Evolutionary conservation across 2,329 filamentous ascomycete genomes (phyloP).

Genomic region (Alternaria triticimaculans): DNA sequence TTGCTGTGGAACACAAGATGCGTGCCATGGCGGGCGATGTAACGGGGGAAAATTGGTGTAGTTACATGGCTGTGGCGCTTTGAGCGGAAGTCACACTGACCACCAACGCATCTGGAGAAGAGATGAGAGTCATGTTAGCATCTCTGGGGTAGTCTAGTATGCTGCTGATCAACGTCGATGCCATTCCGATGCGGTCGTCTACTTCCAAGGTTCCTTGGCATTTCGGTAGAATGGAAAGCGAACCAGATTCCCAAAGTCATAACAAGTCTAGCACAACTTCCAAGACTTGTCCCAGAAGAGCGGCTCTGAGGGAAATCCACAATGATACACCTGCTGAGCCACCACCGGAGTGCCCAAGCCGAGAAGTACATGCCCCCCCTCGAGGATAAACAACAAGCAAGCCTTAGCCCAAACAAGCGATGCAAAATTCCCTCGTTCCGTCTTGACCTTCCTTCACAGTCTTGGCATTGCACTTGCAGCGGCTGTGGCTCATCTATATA

Average conservation of each 20-base stretch:
- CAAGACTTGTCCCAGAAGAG: neutral
- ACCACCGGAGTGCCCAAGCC: neutral
- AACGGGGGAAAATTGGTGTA: neutral
- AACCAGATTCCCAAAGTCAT: neutral
- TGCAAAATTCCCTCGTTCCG: constrained; percentile 5
- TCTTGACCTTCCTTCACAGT: constrained; percentile 14
- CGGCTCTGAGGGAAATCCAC: neutral
- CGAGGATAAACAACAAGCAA: constrained; percentile 2
- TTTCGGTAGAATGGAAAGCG: neutral
- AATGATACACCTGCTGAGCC: neutral
- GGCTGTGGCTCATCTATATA: constrained; percentile 10
- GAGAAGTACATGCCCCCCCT: neutral
- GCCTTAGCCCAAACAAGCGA: constrained; percentile 23
- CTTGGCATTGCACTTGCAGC: constrained; percentile 12
- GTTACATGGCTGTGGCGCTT: neutral
- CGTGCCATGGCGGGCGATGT: neutral
- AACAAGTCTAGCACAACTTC: neutral
- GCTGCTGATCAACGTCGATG: neutral
- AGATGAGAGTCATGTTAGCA: neutral
- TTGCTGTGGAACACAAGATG: neutral
- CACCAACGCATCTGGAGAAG: neutral
- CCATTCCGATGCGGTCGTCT: neutral
- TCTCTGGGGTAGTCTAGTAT: neutral
- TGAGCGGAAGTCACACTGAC: neutral
- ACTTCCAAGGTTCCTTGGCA: neutral